Percentiles rank a stretch among this genome's conserved stretches.
Evolutionary conservation across 441 rosid genomes (phyloP).

Genomic region (Corymbia calophylla): DNA sequence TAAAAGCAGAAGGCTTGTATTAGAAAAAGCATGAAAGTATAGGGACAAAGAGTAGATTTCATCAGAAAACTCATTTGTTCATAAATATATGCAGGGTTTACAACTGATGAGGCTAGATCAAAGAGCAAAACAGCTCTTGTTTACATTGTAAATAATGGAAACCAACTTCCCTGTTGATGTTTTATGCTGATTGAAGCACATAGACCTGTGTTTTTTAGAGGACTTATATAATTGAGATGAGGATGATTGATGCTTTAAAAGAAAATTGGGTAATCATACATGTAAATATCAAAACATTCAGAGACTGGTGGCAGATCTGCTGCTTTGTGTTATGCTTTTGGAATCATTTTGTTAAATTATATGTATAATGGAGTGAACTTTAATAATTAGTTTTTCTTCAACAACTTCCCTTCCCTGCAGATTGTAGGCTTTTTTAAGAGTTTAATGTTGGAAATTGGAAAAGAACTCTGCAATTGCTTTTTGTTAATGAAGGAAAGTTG

Average conservation of each 20-base stretch:
- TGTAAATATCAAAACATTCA: background rate
- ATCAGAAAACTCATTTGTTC: background rate
- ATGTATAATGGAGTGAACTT: background rate
- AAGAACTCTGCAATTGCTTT: background rate
- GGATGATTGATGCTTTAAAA: background rate
- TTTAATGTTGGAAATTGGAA: background rate
- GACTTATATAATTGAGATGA: background rate
- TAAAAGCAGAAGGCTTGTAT: background rate
- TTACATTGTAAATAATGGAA: background rate
- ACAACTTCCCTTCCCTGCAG: background rate
- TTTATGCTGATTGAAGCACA: background rate
- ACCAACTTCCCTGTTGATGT: background rate
- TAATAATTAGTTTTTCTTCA: background rate
- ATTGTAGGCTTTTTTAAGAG: background rate
- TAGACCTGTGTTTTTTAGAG: background rate
- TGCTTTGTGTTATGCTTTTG: background rate
- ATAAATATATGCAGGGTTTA: background rate
- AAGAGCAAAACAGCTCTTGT: background rate
- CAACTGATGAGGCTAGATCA: background rate
- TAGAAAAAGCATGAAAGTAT: background rate
- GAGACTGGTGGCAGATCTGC: background rate
- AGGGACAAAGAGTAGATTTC: background rate
- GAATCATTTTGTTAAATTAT: background rate
- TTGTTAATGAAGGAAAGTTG: background rate
- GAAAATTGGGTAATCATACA: background rate